Evolutionary conservation across 768 basidiomycete genomes (phyloP).

Genomic region (Tulasnella sp.): DNA sequence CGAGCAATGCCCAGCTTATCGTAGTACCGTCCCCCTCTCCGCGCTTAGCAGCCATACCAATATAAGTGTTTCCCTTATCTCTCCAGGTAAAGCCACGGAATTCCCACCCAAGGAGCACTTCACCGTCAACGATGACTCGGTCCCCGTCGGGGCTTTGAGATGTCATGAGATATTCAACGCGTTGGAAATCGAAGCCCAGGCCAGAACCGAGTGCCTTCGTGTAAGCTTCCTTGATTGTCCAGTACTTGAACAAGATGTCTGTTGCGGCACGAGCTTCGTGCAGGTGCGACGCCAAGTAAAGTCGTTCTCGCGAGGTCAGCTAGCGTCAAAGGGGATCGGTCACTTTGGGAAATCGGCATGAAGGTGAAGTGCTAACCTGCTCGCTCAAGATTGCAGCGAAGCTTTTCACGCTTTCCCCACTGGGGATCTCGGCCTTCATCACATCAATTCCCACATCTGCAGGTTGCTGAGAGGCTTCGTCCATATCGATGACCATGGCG

Average conservation of each 20-base stretch:
- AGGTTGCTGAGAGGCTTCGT: neutral
- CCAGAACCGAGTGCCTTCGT: slow-evolving; percentile 79
- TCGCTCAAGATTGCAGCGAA: slow-evolving; percentile 55
- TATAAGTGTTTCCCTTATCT: neutral
- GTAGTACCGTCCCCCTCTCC: neutral
- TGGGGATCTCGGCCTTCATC: slow-evolving; percentile 61
- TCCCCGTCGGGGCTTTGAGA: neutral
- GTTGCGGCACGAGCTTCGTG: slow-evolving; percentile 29
- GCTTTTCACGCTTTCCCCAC: slow-evolving; percentile 40
- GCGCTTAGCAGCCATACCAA: neutral
- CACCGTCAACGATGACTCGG: neutral
- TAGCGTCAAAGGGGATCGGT: neutral
- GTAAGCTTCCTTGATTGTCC: slow-evolving; percentile 88
- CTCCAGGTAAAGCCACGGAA: neutral
- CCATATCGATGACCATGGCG: slow-evolving; percentile 44
- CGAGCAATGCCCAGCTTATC: slow-evolving; percentile 1
- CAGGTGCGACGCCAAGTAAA: slow-evolving; percentile 22
- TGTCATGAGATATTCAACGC: slow-evolving; percentile 44
- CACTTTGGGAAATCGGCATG: neutral
- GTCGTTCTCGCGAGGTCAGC: neutral
- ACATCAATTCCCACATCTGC: slow-evolving; percentile 55
- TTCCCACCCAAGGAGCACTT: neutral
- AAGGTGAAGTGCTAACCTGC: slow-evolving; percentile 37
- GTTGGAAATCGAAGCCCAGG: slow-evolving; percentile 66
- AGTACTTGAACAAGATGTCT: slow-evolving; percentile 57